Base-by-base conservation (phyloP, 2,329 filamentous ascomycete species). In the Achaetomium macrosporum region DNA sequence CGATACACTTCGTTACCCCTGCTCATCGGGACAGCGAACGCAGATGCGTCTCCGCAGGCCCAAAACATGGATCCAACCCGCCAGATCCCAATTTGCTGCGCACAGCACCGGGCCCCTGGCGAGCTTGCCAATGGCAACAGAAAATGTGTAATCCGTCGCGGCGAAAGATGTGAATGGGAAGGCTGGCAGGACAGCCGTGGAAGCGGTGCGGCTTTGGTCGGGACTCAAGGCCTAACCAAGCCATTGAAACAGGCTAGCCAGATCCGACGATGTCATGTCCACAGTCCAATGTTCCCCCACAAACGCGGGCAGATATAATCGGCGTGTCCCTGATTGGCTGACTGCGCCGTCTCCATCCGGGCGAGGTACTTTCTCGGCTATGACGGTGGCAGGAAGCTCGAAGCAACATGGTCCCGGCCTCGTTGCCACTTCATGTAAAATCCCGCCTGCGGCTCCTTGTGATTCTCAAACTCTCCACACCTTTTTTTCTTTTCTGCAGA, bases 391-490 rank as follows among this genome's bases (percentile, higher is more conserved):
- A 54, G 60, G 56, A 51, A 57, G 59, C 57, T 59, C 58, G 29
- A 47, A 57, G 44, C 53, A 51, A 41, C 50, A 56, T 25, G 50
- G 49, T 44, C 46, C 54, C 45, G 51, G 56, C 36, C 47, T 54
- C 47, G 56, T 61, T 61, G 61, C 59, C 59, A 59, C 60, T 42
- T 42, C 47, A 56, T 53, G 59, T 61, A 61, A 63, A 63, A 61
- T 63, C 61, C 61, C 59, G 57, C 61, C 59, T 55, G 54, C 53
- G 49, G 50, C 57, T 59, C 55, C 64, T 66, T 64, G 60, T 61
- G 66, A 66, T 62, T 63, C 53, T 59, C 64, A 65, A 65, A 63
- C 66, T 66, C 66, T 69, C 68, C 66, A 67, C 66, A 66, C 66
- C 66, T 67, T 65, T 64, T 65, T 62, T 55, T 56, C 50, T 63